Base-by-base conservation (phyloP, 2,329 filamentous ascomycete genomes). In the Cryphonectria radicalis region DNA sequence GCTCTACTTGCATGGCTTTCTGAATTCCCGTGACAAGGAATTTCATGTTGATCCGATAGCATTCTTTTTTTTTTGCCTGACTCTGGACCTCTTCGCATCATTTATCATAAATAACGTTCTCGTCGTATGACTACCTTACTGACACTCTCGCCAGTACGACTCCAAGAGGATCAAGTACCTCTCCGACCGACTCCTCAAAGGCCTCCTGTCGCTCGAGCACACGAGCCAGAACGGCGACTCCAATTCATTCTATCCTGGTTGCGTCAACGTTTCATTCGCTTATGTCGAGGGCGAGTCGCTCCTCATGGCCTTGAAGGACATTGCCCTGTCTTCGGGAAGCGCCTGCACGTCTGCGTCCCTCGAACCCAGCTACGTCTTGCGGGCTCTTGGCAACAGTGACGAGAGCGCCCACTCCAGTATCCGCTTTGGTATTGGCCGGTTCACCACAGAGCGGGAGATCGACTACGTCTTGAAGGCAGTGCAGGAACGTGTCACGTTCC, bases 381-480 rank as follows among this genome's bases (percentile, higher is more conserved):
- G 96, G 70, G 96, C 96, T 5, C 87, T 99, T 25, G 96, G 96
- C 72, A 98, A 93, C 86, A 98, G 94, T 76, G 96, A 99, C 77
- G 96, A 99, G 84, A 98, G 92, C 77, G 96, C 96, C 11, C 96
- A 99, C 84, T 97, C 94, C 83, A 97, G 94, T 85, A 99, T 99
- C 77, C 90, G 96, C 70, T 99, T 99, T 76, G 96, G 96, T 64
- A 98, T 99, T 78, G 96, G 96, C 42, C 92, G 96, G 10, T 99
- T 98, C 83, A 99, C 96, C 3, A 97, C 96, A 0, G 94, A 98
- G 78, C 88, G 86, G 40, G 96, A 99, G 85, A 97, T 99, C 73
- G 95, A 99, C 81, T 99, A 99, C 78, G 96, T 99, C 14, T 86
- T 99, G 71, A 96, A 97, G 84, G 95, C 96, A 0, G 96, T 99